Percentiles rank a stretch among this genome's conserved stretches.
Conservation (phyloP, 148 eudicot genomes). For the Suaeda aralocaspica region DNA sequence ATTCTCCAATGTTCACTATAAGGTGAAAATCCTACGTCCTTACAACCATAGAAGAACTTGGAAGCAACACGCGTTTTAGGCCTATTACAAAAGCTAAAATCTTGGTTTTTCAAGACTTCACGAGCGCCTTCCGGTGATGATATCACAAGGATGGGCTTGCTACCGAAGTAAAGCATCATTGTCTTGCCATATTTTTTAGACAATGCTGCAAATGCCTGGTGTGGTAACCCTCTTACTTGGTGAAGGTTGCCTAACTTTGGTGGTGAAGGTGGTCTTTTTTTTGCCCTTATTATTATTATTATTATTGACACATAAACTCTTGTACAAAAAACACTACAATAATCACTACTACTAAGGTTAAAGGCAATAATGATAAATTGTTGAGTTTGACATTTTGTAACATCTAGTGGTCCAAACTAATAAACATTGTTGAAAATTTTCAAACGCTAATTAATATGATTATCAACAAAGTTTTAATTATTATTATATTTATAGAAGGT, state of each 20-base stretch:
- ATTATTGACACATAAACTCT: too few species aligned
- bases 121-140: slow-evolving; percentile 24
- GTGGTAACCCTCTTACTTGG: slow-evolving; percentile 39
- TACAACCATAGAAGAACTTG: background rate
- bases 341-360: too few species aligned
- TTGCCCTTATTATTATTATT: too few species aligned
- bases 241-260: slow-evolving; percentile 57
- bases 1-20: slow-evolving; percentile 39
- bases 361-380: too few species aligned
- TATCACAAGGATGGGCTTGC: slow-evolving; percentile 26
- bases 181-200: slow-evolving; percentile 33
- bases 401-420: too few species aligned
- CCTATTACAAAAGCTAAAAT: slow-evolving; percentile 30
- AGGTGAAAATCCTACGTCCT: slow-evolving; percentile 20
- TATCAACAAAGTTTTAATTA: too few species aligned
- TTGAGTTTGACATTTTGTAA: too few species aligned
- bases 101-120: slow-evolving; percentile 46
- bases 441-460: too few species aligned
- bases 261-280: slow-evolving; percentile 46
- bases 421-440: too few species aligned
- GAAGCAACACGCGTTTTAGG: slow-evolving; percentile 1
- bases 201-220: slow-evolving; percentile 31
- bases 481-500: too few species aligned
- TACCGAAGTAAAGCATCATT: slow-evolving; percentile 50
- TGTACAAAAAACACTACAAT: too few species aligned